Percentiles rank a stretch among this genome's conserved stretches.
phyloP scores from a whole-genome alignment of 108 stramenopile genomes.

The Tribonema minus region DNA sequence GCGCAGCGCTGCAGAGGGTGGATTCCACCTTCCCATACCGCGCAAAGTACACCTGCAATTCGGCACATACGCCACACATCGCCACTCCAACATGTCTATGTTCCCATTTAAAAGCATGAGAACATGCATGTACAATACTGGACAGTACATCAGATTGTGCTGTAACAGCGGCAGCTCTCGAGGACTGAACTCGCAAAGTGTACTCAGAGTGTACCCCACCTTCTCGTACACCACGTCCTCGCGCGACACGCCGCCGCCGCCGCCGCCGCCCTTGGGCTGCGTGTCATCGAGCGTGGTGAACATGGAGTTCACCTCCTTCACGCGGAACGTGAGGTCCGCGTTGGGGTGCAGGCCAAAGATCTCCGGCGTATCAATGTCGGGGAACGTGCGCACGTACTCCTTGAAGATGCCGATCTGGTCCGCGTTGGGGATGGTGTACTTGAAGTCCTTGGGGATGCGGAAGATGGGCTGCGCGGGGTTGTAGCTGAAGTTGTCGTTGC shows the following conservation, averaged over 20 bases:
- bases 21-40: no score
- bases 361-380: conserved; percentile 81
- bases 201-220: conserved; percentile 23
- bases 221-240: conserved; percentile 74
- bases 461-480: conserved; percentile 69
- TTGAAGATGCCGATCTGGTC: conserved; percentile 69
- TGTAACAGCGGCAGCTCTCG: no score
- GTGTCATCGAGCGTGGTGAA: conserved; percentile 75
- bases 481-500: conserved; percentile 68
- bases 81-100: no score
- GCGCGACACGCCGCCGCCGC: conserved; percentile 64
- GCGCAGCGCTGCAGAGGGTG: no score
- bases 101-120: no score
- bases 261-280: conserved; percentile 72
- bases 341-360: conserved; percentile 88
- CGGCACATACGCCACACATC: no score
- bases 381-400: conserved; percentile 66
- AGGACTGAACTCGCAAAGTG: no score
- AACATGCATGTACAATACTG: no score
- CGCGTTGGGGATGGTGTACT: conserved; percentile 64
- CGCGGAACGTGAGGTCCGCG: conserved; percentile 80
- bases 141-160: no score
- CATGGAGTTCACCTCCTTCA: conserved; percentile 72
- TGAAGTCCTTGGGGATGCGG: conserved; percentile 70
- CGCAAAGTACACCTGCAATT: no score